Evolutionary conservation across 208 protist species (phyloP), one percentile per base, ranked within the genome.

Genomic region (Trypanosoma rangeli): DNA sequence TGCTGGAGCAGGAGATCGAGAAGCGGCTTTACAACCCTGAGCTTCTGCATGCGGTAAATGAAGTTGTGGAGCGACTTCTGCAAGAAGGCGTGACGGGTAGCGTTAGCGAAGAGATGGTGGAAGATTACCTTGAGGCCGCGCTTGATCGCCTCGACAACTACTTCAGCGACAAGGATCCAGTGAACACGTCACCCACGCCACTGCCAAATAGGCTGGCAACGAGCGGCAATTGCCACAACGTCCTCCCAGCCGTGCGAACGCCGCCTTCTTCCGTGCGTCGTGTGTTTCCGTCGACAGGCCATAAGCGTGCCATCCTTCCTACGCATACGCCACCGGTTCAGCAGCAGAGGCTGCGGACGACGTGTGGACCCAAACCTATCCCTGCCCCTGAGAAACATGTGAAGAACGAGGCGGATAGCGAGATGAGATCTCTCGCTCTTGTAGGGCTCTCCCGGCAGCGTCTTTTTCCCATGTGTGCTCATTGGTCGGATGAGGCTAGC

Each of bases 31-130:
- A 69, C 16, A 52, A 81, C 53, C 64, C 67, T 20, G 58, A 55
- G 26, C 66, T 87, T 16, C 69, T 82, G 28, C n/a, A 24, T 20
- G 80, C 77, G 2, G 42, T 93, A 10, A 75, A 88, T 12, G 57
- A 74, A 24, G 58, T 87, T 53, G 82, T 87, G 53, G 74, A 84
- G 26, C n/a, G 77, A 33, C 58, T 93, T 8, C 60, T 88, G 7
- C 59, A 57, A 12, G 62, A 85, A 18, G 79, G 72, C 12, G 42
- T 39, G 28, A 71, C 16, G 20, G 65, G 72, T 3, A 26, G 26
- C 2, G 54, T 72, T 1, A 52, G 64, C 15, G 72, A 72, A 61
- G 78, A 76, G n/a, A 73, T 77, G 24, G 64, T 78, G 5, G 71
- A 65, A 35, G 3, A 13, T 22, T 58, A 79, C 3, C 26, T 86